A percentile compares a stretch with the other conserved stretches of the same genome.
phyloP scores from a whole-genome alignment of 2,329 filamentous ascomycete genomes.

The Penicillium crustosum region DNA sequence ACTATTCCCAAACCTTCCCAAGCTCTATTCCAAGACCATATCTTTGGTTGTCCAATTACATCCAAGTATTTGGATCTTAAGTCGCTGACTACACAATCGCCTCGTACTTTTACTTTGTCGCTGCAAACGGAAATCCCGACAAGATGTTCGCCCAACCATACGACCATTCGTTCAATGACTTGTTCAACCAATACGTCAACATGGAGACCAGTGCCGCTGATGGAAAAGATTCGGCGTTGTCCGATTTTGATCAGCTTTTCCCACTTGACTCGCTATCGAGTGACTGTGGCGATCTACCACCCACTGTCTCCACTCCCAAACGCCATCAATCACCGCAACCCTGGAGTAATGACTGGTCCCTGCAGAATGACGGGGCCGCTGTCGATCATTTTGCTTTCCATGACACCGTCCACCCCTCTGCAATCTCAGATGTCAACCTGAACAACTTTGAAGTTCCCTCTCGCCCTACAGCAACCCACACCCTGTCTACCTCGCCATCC shows the following conservation, averaged over 20 bases:
- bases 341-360: slow-evolving; percentile 56
- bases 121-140: slow-evolving; percentile 48
- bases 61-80: slow-evolving; percentile 20
- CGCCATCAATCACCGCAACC: slow-evolving; percentile 48
- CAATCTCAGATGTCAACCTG: slow-evolving; percentile 33
- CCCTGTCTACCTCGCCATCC: slow-evolving; percentile 33
- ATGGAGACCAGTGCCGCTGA: slow-evolving; percentile 55
- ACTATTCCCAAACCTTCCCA: slow-evolving; percentile 21
- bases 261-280: slow-evolving; percentile 51
- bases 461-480: slow-evolving; percentile 21
- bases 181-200: slow-evolving; percentile 65
- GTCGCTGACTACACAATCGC: slow-evolving; percentile 21
- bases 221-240: slow-evolving; percentile 49
- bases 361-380: slow-evolving; percentile 51
- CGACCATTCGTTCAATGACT: slow-evolving; percentile 58
- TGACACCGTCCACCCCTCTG: slow-evolving; percentile 41
- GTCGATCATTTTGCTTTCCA: slow-evolving; percentile 35
- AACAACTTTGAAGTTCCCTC: slow-evolving; percentile 36
- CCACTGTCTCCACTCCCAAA: slow-evolving; percentile 50
- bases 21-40: slow-evolving; percentile 18
- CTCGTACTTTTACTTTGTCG: slow-evolving; percentile 16
- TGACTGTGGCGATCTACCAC: slow-evolving; percentile 52
- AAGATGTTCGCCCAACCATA: slow-evolving; percentile 51
- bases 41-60: slow-evolving; percentile 35
- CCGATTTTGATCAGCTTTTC: slow-evolving; percentile 55